Conservation (phyloP, 2,329 filamentous ascomycete genomes). For the Trichophyton verrucosum region DNA sequence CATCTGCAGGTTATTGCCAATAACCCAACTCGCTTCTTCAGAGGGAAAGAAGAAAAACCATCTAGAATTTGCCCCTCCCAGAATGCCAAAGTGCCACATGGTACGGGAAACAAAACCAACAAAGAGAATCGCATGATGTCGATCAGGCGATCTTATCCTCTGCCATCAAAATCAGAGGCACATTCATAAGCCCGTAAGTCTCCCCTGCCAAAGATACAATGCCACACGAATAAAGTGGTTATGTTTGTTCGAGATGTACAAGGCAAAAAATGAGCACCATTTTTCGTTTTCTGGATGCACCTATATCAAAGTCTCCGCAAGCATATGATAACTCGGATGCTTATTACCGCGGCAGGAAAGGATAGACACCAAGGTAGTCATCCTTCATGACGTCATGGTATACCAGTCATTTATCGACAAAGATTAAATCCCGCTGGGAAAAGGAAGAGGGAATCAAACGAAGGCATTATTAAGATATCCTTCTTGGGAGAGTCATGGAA, state of each 20-base stretch:
- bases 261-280: not conserved
- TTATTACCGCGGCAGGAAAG: not conserved
- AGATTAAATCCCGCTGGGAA: not conserved
- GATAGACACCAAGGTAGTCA: not conserved
- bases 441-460: not conserved
- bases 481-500: not conserved
- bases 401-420: not conserved
- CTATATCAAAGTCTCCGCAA: not conserved
- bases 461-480: not conserved
- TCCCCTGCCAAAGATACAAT: not conserved
- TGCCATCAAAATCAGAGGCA: not conserved
- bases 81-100: not conserved
- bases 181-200: not conserved
- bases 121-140: not conserved
- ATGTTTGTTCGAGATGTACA: not conserved
- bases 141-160: not conserved
- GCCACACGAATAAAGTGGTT: not conserved
- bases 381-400: not conserved
- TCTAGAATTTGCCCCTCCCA: not conserved
- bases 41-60: not conserved
- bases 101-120: not conserved
- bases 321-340: not conserved
- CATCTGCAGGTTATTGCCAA: not conserved
- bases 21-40: not conserved
- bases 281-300: not conserved